phyloP scores from a whole-genome alignment of 345 rosid species.

The Linum usitatissimum region DNA sequence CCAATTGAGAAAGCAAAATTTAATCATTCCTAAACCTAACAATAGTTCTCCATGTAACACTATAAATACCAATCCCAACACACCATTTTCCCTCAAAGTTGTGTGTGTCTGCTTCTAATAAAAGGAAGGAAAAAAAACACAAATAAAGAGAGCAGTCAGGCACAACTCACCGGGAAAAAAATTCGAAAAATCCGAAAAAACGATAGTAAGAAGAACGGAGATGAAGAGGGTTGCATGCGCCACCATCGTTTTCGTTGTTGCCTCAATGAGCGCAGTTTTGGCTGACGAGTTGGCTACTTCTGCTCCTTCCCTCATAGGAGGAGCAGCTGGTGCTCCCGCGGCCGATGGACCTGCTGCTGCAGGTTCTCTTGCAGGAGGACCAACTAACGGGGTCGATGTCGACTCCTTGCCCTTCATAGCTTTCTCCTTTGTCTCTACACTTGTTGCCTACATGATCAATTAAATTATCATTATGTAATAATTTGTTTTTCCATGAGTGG shows the following conservation, averaged over 20 bases:
- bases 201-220: not conserved
- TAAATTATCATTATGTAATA: not conserved
- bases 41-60: no score
- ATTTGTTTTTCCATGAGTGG: not conserved
- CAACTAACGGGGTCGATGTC: not conserved
- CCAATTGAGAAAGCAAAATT: no score
- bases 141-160: not conserved
- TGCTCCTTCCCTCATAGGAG: not conserved
- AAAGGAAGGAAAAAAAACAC: no score
- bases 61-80: no score
- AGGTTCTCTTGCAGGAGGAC: not conserved
- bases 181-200: no score
- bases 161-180: not conserved
- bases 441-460: not conserved
- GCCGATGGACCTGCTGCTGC: not conserved
- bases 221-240: slow-evolving; percentile 4
- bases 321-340: not conserved
- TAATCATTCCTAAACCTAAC: no score
- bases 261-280: slow-evolving; percentile 2
- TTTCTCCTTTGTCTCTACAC: not conserved
- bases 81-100: no score
- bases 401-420: not conserved
- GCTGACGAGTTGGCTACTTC: not conserved
- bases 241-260: not conserved
- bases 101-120: no score